Conservation (phyloP, 805 yeast species). For the Cyberlindnera bimundalis region DNA sequence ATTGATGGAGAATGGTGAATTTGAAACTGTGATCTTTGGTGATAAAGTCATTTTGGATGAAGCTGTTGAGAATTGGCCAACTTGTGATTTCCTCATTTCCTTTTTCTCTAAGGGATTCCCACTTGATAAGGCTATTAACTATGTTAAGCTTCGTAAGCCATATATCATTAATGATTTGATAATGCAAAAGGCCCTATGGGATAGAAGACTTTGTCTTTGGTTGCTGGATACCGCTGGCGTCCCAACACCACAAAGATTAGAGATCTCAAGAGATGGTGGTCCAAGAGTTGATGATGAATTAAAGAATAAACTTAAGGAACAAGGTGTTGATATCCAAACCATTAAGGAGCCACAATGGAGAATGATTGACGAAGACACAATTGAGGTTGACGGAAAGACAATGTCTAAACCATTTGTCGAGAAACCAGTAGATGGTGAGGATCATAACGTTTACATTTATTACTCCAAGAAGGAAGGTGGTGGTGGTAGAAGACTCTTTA, state of each 20-base stretch:
- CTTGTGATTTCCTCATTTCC: constrained; percentile 91
- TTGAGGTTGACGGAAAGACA: constrained; percentile 66
- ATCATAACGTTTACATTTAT: constrained; percentile 92
- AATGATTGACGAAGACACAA: constrained; percentile 86
- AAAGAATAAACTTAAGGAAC: constrained; percentile 50
- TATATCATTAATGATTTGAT: constrained; percentile 82
- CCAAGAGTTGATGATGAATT: constrained; percentile 77
- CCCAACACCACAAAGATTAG: constrained; percentile 84
- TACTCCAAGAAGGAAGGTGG: constrained; percentile 90
- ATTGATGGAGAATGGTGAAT: constrained; percentile 88
- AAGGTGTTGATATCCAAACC: constrained; percentile 48
- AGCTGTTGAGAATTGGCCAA: constrained; percentile 94
- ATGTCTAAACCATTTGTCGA: constrained; percentile 93
- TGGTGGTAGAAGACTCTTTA: constrained; percentile 90
- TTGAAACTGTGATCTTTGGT: constrained; percentile 94
- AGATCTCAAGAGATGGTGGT: constrained; percentile 95
- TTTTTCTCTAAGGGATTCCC: constrained; percentile 98
- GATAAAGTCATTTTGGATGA: constrained; percentile 96
- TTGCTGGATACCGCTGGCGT: constrained; percentile 79
- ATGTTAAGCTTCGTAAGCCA: constrained; percentile 87
- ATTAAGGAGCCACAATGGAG: constrained; percentile 72
- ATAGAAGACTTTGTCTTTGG: constrained; percentile 80
- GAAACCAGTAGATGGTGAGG: constrained; percentile 98
- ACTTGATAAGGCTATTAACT: constrained; percentile 87
- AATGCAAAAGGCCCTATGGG: constrained; percentile 96